Conservation (phyloP, 2,329 filamentous ascomycete species). For the Herpotrichia juniperi region DNA sequence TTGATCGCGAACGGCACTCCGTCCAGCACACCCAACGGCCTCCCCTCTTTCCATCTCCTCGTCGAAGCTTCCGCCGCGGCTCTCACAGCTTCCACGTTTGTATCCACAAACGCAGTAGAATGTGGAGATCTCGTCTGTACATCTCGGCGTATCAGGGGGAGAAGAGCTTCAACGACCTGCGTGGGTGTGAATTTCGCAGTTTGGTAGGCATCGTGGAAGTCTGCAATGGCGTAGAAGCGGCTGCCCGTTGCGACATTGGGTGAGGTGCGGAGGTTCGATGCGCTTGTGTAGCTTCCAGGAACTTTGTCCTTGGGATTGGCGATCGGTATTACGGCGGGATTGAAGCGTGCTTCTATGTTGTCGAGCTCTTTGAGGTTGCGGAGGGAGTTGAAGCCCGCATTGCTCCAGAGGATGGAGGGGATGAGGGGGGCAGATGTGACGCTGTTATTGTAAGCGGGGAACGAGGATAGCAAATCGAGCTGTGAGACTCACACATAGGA, state of each 20-base stretch:
- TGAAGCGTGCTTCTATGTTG: conserved; percentile 59
- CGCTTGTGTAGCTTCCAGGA: conserved; percentile 25
- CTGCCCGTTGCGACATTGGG: conserved; percentile 9
- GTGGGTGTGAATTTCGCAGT: conserved; percentile 73
- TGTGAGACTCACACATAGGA: conserved; percentile 61
- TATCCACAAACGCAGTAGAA: conserved; percentile 74
- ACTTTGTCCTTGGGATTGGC: conserved; percentile 20
- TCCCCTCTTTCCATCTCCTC: conserved; percentile 68
- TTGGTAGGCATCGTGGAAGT: conserved; percentile 79
- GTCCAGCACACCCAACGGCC: conserved; percentile 71
- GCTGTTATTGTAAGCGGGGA: conserved; percentile 47
- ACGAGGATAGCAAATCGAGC: conserved; percentile 6
- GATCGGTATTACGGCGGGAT: conserved; percentile 63
- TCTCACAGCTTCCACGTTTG: conserved; percentile 66
- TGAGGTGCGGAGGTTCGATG: conserved; percentile 27
- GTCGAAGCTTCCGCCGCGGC: conserved; percentile 70
- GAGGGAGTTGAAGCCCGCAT: conserved; percentile 69
- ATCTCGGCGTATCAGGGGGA: conserved; percentile 72
- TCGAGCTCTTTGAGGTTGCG: conserved; percentile 62
- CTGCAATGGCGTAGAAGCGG: conserved; percentile 63
- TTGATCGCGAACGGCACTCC: conserved; percentile 85
- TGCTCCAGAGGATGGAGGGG: conserved; percentile 71
- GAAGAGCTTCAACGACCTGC: conserved; percentile 71
- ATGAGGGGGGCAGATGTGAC: conserved; percentile 66
- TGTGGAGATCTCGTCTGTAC: conserved; percentile 63